phyloP scores from a whole-genome alignment of 441 rosid genomes.

The Melastoma candidum region DNA sequence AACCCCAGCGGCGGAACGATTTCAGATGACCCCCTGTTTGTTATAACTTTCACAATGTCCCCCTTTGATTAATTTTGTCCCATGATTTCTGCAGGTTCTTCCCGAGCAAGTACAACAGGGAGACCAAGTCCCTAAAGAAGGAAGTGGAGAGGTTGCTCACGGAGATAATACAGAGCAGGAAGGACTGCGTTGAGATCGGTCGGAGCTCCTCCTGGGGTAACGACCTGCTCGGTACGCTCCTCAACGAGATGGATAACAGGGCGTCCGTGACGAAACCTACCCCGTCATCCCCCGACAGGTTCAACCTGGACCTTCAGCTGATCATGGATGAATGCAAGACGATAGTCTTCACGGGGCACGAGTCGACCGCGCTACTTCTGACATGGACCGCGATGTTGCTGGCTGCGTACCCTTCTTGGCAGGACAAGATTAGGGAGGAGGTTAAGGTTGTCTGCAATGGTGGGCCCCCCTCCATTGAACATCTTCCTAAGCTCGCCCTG shows the following conservation, averaged over 20 bases:
- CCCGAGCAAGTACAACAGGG: slow-evolving; percentile 78
- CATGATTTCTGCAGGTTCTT: slow-evolving; percentile 41
- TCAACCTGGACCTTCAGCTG: slow-evolving; percentile 49
- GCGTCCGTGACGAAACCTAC: slow-evolving; percentile 12
- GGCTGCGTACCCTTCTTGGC: slow-evolving; percentile 75
- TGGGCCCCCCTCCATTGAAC: slow-evolving; percentile 45
- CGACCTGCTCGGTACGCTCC: slow-evolving; percentile 74
- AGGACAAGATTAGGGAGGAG: slow-evolving; percentile 60
- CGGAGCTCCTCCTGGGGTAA: slow-evolving; percentile 68
- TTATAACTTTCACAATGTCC: too few relatives aligned
- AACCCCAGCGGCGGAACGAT: too few relatives aligned
- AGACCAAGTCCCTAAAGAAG: slow-evolving; percentile 61
- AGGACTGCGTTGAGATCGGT: slow-evolving; percentile 69
- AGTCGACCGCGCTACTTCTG: slow-evolving; percentile 77
- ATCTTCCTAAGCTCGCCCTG: slow-evolving; percentile 58
- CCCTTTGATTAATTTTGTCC: too few relatives aligned
- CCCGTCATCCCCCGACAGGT: slow-evolving; percentile 8
- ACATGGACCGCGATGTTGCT: slow-evolving; percentile 92
- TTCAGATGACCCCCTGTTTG: too few relatives aligned
- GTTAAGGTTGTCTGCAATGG: slow-evolving; percentile 55
- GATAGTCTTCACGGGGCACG: slow-evolving; percentile 94
- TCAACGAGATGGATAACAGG: slow-evolving; percentile 59
- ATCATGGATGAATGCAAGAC: slow-evolving; percentile 98
- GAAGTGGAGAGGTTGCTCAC: slow-evolving; percentile 68
- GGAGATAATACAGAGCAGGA: slow-evolving; percentile 79